Evolutionary conservation across 2,329 filamentous ascomycete species (phyloP), one percentile per base, ranked within the genome.

Genomic region (Beauveria varroae): DNA sequence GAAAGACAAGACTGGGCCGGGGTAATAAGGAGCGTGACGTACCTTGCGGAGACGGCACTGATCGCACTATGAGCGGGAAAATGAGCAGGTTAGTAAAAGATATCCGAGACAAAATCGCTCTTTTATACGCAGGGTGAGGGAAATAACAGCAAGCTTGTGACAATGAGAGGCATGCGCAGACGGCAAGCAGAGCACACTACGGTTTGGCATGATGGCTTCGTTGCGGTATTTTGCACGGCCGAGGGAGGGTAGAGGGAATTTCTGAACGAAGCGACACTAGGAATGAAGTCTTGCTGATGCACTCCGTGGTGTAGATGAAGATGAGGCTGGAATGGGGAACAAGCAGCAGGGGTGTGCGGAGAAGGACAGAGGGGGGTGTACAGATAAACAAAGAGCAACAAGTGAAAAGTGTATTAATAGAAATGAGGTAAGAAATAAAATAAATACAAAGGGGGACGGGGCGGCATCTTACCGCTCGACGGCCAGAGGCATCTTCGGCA

Each of bases 21-120:
- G 18, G 26, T 51, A 8, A 52, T 18, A 52, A 52, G 34, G 26
- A 5, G 53, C 37, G 57, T 9, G n/a, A 67, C 65, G 41, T 63
- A 69, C 68, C 64, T 69, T 69, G 50, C 68, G 67, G 30, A 64
- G 64, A 24, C 68, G 66, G 57, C 68, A 69, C 67, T 74, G 72
- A 58, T 74, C 71, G 64, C 72, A 74, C 72, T 73, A 63, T 47
- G 60, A 54, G 51, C 34, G 37, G 34, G 28, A 16, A 41, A 49
- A 41, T 54, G 50, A 54, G 46, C 52, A 57, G 60, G 62, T 67
- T 58, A 66, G 64, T 37, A 54, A 56, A 56, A 59, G 18, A 28
- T 20, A n/a, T 28, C 10, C 14, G 24, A 26, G 49, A 24, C 24
- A 46, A 34, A 26, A 30, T 24, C 14, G 46, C 41, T 47, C n/a